phyloP scores from a whole-genome alignment of 495 filamentous ascomycete species.

The Penicillium bovifimosum region DNA sequence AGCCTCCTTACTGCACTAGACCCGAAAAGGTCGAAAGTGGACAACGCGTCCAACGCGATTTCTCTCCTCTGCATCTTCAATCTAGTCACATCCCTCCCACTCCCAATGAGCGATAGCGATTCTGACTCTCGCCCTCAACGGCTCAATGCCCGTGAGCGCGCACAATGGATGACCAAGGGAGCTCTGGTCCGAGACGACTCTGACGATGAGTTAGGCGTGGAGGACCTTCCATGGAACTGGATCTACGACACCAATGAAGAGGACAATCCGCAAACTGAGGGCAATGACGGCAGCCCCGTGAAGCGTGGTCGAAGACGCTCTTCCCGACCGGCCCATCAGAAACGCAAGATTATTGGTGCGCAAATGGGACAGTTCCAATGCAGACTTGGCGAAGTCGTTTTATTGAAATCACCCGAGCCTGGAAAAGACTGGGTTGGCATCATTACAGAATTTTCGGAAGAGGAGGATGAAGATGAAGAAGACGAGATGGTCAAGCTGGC shows the following conservation, averaged over 20 bases:
- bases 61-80: conserved; percentile 6
- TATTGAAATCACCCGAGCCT: conserved; percentile 77
- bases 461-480: conserved; percentile 55
- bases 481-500: conserved; percentile 51
- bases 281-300: conserved; percentile 19
- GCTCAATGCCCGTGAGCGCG: conserved; percentile 36
- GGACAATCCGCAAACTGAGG: conserved; percentile 16
- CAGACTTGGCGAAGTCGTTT: conserved; percentile 70
- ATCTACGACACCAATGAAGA: conserved; percentile 54
- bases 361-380: conserved; percentile 82
- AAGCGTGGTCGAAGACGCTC: conserved; percentile 32
- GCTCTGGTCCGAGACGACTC: conserved; percentile 77
- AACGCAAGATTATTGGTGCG: conserved; percentile 65
- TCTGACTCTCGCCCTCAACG: conserved; percentile 13
- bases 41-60: conserved; percentile 32
- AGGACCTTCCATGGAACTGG: conserved; percentile 92
- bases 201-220: conserved; percentile 82
- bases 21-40: conserved; percentile 35
- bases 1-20: conserved; percentile 17
- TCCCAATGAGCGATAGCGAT: conserved; percentile 9
- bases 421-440: conserved; percentile 89
- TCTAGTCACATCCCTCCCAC: background rate
- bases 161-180: conserved; percentile 58
- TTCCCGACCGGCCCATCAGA: conserved; percentile 22
- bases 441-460: conserved; percentile 69